A percentile compares a stretch with the other conserved stretches of the same genome.
Conservation (phyloP, 169 alveolate species). For the Cryptosporidium sp. region DNA sequence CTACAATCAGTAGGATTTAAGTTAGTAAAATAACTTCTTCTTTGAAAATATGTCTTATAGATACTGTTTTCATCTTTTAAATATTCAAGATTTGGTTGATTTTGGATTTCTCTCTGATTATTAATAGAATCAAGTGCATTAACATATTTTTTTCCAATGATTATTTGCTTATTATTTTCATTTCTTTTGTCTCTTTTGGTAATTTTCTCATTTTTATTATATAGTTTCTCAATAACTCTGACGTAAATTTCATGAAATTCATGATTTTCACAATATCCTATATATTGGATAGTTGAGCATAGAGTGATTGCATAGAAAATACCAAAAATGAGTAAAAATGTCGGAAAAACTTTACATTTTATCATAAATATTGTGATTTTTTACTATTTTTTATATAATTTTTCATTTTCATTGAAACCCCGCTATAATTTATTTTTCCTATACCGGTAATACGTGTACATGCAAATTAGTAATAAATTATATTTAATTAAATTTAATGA, state of each 20-base stretch:
- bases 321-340: not conserved
- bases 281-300: not conserved
- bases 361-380: slow-evolving; percentile 18
- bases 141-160: not conserved
- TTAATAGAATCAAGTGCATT: not conserved
- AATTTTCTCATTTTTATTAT: not conserved
- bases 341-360: slow-evolving; percentile 31
- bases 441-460: slow-evolving; percentile 47
- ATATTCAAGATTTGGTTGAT: not conserved
- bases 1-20: slow-evolving; percentile 55
- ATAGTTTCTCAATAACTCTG: not conserved
- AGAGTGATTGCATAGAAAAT: not conserved
- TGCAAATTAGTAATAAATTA: slow-evolving; percentile 15
- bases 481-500: slow-evolving; percentile 1
- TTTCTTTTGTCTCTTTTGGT: not conserved
- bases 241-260: not conserved
- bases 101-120: not conserved
- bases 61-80: not conserved
- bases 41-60: not conserved
- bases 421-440: slow-evolving; percentile 15
- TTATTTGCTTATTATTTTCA: not conserved
- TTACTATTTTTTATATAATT: too few relatives aligned
- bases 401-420: not conserved
- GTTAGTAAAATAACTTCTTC: slow-evolving; percentile 22
- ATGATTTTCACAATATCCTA: not conserved